Evolutionary conservation across 75 land plant genomes (phyloP).

Genomic region (Pinus tabuliformis): DNA sequence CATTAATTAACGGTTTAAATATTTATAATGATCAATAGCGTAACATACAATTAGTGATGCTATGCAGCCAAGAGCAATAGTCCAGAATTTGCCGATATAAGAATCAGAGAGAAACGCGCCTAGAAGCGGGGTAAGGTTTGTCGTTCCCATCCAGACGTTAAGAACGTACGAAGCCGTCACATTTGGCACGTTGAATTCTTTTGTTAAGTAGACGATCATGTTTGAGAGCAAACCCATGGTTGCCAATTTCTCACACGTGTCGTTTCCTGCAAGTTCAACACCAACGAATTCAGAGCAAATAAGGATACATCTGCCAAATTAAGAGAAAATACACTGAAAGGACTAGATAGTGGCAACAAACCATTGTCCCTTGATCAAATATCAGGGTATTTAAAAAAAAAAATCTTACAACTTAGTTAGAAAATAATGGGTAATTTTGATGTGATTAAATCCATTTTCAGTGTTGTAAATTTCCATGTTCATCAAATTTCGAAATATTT

Average conservation of each 20-base stretch:
- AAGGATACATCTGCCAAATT: no score
- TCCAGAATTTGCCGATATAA: conserved; percentile 40
- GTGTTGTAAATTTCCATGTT: no score
- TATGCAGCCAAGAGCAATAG: conserved; percentile 48
- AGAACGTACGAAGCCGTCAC: conserved; percentile 40
- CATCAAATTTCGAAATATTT: no score
- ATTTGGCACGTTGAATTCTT: conserved; percentile 31
- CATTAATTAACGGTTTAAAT: no score
- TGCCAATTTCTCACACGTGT: conserved; percentile 68
- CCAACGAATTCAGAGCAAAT: background rate
- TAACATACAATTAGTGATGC: conserved; percentile 33
- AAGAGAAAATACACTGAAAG: background rate
- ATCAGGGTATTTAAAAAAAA: no score
- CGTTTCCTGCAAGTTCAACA: conserved; percentile 45
- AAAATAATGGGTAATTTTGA: no score
- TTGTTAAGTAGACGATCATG: conserved; percentile 52
- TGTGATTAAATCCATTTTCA: no score
- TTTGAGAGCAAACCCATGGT: conserved; percentile 46
- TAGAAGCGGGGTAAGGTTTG: conserved; percentile 45
- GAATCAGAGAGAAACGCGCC: conserved; percentile 69
- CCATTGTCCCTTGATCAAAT: background rate
- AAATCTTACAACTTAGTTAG: no score
- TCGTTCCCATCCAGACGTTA: conserved; percentile 40
- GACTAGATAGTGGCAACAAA: background rate
- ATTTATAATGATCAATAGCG: no score